Conservation (phyloP, 108 stramenopile species). For the Asterionellopsis glacialis region DNA sequence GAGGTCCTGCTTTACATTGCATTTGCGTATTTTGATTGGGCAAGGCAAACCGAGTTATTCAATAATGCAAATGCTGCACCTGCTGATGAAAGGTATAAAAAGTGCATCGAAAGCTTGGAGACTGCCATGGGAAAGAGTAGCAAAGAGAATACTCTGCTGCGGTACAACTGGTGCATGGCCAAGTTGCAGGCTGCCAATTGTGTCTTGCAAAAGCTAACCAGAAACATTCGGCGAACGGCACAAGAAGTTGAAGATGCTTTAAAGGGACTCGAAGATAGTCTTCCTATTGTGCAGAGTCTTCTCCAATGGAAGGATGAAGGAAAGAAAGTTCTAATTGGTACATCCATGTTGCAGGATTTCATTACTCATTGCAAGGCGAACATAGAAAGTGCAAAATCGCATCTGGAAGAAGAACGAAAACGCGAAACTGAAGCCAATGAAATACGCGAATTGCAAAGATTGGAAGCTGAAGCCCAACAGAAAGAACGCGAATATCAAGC, state of each 20-base stretch:
- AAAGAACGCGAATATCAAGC: conserved; percentile 53
- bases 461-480: conserved; percentile 52
- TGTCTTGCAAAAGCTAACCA: conserved; percentile 70
- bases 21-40: conserved; percentile 89
- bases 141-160: conserved; percentile 54
- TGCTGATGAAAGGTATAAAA: conserved; percentile 80
- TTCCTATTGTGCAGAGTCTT: conserved; percentile 66
- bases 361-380: conserved; percentile 71
- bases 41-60: conserved; percentile 76
- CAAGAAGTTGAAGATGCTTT: conserved; percentile 76
- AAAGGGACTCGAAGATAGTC: conserved; percentile 69
- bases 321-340: conserved; percentile 67
- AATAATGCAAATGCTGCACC: conserved; percentile 82
- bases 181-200: conserved; percentile 83
- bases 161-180: conserved; percentile 79
- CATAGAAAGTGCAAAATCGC: conserved; percentile 82
- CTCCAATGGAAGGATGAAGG: conserved; percentile 67
- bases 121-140: conserved; percentile 40
- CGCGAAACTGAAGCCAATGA: conserved; percentile 64
- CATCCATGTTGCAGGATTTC: conserved; percentile 66
- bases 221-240: conserved; percentile 79
- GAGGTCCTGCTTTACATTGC: conserved; percentile 81
- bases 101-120: conserved; percentile 70
- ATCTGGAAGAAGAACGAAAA: conserved; percentile 71
- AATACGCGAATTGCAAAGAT: conserved; percentile 61